Evolutionary conservation across 2,329 filamentous ascomycete species (phyloP).

Genomic region (Alternaria atra): DNA sequence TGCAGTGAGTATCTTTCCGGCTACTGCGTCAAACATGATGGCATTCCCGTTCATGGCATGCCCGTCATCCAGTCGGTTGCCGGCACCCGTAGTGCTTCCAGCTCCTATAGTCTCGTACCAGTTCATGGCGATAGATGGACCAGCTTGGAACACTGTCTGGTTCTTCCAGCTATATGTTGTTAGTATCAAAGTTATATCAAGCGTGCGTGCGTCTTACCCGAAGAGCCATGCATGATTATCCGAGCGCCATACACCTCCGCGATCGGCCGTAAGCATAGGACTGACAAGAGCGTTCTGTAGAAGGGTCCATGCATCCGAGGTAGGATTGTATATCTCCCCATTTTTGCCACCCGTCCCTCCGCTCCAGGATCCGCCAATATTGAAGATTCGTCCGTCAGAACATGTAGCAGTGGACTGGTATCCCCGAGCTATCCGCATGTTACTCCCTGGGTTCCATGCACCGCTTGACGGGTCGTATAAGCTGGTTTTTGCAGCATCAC

Average conservation of each 20-base stretch:
- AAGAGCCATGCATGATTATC: conserved; percentile 67
- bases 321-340: conserved; percentile 60
- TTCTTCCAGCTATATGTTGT: conserved; percentile 52
- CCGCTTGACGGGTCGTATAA: conserved; percentile 52
- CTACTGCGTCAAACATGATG: conserved; percentile 65
- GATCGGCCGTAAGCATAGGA: conserved; percentile 62
- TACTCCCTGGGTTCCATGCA: conserved; percentile 58
- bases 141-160: conserved; percentile 63
- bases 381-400: conserved; percentile 65
- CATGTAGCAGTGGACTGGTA: conserved; percentile 63
- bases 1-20: conserved; percentile 63
- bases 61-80: conserved; percentile 54
- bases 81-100: conserved; percentile 56
- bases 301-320: conserved; percentile 57
- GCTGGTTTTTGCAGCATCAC: conserved; percentile 59
- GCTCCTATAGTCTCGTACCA: conserved; percentile 62
- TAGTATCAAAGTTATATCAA: background rate
- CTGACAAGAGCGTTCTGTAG: conserved; percentile 56
- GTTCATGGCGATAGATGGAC: conserved; percentile 64
- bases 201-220: conserved; percentile 19
- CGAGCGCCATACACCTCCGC: conserved; percentile 54
- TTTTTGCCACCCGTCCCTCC: conserved; percentile 62
- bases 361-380: conserved; percentile 66
- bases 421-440: conserved; percentile 67
- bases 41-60: conserved; percentile 66